Base-by-base conservation (phyloP, 129 eudicot species). In the Chrysanthemum lavandulifolium region DNA sequence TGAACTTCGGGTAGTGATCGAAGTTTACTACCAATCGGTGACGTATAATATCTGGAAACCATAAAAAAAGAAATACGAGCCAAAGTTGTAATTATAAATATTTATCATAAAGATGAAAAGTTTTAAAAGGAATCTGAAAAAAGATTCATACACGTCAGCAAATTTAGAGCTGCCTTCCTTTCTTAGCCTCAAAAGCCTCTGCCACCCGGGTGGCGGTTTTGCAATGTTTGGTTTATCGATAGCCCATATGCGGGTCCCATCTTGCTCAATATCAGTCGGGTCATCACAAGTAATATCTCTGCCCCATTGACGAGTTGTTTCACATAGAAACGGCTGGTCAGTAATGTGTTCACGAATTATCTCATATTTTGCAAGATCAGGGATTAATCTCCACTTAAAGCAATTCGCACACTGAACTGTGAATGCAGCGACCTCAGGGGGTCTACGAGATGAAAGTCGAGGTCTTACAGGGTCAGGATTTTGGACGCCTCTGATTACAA, bases 191-290 rank as follows among this genome's bases (percentile, higher is more conserved):
- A 94, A 55, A 65, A 86, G 89, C 15, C 96, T 75, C 73, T 90
- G 82, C 97, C 97, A 94, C 10, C 99, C 99, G 3, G 86, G 89
- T 16, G 99, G 99, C 14, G 97, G 91, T 68, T 76, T 88, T 77
- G 99, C 88, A 72, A 94, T 94, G 61, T 80, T 83, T 40, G 99
- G 99, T 76, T 86, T 94, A 72, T 94, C 99, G 69, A 94, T 94
- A 0, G 99, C 99, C 97, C 99, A 94, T 5, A 90, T 78, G 48
- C 97, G 76, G 71, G 91, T 81, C n/a, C 91, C 94, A 76, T 94
- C 99, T 80, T 90, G 99, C 54, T 59, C 73, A 45, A 94, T 80
- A 71, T 94, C 99, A 57, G 93, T 79, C 6, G 85, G 86, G 62
- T 87, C 97, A 33, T 90, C 91, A 78, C 99, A 94, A 9, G 93